Base-by-base conservation (phyloP, 176 grass and related monocot genomes). In the Oryza coarctata region DNA sequence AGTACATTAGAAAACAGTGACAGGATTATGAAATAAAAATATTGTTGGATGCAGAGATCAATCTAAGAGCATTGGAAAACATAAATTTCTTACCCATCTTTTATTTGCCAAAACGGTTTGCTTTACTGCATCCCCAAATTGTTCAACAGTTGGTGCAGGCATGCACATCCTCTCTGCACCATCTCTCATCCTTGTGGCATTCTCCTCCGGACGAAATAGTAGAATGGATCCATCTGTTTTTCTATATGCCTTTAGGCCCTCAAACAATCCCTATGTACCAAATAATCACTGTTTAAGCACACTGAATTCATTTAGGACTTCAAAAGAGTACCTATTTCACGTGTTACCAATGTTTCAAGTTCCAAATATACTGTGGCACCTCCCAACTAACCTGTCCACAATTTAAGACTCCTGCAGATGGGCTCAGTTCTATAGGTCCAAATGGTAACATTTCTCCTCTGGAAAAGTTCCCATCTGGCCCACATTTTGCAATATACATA, bases 101-200 rank as follows among this genome's bases (percentile, higher is more conserved):
- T 89, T 94, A 82, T 94, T 93, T 86, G 90, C 95, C 88, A 95
- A 60, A 82, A 91, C 95, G n/a, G 90, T 95, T 82, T 86, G 82
- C 62, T 91, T 98, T 65, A 98, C 86, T 60, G 95, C 92, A 32
- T 93, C 87, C 32, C 95, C 41, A 5, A 98, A 94, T 39, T 98
- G 88, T 38, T 94, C 88, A 31, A 93, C 76, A 74, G 88, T 88
- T 25, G 88, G 90, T 79, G 90, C 74, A 79, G 88, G 90, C 95
- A 98, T 95, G 70, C 95, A 98, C 88, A 98, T 91, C 70, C 88
- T 71, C 6, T 98, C 95, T 57, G 95, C 91, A 89, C 95, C 95
- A 44, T 67, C 63, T 61, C 35, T 90, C 92, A 98, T 91, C 84
- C 80, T 68, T 63, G 76, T 25, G 27, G 88, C 94, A 89, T 97